Evolutionary conservation across 2,329 filamentous ascomycete species (phyloP).

Genomic region (Sarocladiaceae sp.): DNA sequence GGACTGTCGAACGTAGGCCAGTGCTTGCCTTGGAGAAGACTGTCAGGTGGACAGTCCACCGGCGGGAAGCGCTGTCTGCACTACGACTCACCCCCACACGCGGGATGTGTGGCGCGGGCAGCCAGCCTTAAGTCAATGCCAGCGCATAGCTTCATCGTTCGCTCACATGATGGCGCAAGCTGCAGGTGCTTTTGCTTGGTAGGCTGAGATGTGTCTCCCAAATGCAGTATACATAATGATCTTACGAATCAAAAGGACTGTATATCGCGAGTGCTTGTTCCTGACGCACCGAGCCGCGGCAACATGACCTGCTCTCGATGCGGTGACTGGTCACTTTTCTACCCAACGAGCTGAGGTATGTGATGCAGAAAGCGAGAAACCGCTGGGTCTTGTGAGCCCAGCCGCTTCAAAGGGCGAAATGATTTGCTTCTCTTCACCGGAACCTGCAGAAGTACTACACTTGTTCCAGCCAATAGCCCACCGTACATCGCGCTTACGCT

Average conservation of each 20-base stretch:
- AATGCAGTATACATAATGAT: background rate
- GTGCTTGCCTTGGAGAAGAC: background rate
- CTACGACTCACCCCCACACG: slow-evolving; percentile 4
- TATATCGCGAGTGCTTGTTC: background rate
- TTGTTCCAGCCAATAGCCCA: background rate
- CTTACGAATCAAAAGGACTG: background rate
- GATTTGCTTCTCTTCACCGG: slow-evolving; percentile 4
- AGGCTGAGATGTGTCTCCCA: background rate
- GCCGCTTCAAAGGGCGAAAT: background rate
- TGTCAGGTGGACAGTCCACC: slow-evolving; percentile 3
- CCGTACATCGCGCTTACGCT: background rate
- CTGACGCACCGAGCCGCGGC: background rate
- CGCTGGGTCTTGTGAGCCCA: background rate
- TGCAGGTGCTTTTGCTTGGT: slow-evolving; percentile 6
- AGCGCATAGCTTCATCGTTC: slow-evolving; percentile 5
- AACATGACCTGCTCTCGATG: background rate
- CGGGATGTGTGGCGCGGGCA: slow-evolving; percentile 5
- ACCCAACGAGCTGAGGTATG: background rate
- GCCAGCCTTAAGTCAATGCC: background rate
- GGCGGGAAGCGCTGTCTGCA: background rate
- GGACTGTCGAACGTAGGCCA: background rate
- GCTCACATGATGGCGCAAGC: slow-evolving; percentile 7
- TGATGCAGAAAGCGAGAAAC: slow-evolving; percentile 2
- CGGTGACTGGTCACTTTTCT: slow-evolving; percentile 8
- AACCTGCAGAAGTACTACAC: background rate